Conservation (phyloP, 2,329 filamentous ascomycete species). For the Rhinocladiella similis region DNA sequence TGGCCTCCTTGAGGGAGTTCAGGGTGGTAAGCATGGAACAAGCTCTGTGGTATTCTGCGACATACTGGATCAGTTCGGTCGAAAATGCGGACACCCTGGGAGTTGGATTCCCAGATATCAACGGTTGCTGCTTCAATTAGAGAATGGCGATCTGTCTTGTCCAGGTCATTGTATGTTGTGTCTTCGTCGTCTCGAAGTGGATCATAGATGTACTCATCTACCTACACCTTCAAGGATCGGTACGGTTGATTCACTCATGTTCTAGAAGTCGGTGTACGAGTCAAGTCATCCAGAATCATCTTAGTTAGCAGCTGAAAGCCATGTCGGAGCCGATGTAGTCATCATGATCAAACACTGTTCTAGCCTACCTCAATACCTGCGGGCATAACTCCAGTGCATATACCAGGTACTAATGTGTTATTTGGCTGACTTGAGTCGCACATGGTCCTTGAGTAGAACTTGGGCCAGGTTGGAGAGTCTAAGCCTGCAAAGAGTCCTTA, state of each 20-base stretch:
- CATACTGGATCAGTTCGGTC: conserved; percentile 8
- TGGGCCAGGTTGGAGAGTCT: too few relatives aligned
- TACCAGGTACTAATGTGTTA: too few relatives aligned
- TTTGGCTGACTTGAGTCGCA: too few relatives aligned
- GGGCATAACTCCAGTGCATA: too few relatives aligned
- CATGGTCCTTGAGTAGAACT: too few relatives aligned
- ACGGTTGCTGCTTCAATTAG: conserved; percentile 13
- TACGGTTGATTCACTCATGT: conserved; percentile 15
- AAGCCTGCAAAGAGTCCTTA: too few relatives aligned
- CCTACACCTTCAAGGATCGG: conserved; percentile 8
- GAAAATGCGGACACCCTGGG: conserved; percentile 1
- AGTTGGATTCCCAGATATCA: conserved; percentile 13
- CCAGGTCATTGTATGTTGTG: conserved; percentile 11
- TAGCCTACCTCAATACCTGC: too few relatives aligned
- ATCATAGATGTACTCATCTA: conserved; percentile 13
- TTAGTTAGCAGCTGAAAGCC: neutral
- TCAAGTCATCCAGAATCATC: neutral
- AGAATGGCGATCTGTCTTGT: conserved; percentile 10
- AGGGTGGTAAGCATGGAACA: conserved; percentile 16
- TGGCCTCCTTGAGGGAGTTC: neutral
- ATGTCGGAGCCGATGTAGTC: neutral
- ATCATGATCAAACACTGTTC: neutral
- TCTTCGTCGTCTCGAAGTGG: conserved; percentile 13
- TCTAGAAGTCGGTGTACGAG: neutral
- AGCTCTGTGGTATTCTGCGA: conserved; percentile 3